Conservation (phyloP, 345 rosid genomes). For the Citrus trifoliata region DNA sequence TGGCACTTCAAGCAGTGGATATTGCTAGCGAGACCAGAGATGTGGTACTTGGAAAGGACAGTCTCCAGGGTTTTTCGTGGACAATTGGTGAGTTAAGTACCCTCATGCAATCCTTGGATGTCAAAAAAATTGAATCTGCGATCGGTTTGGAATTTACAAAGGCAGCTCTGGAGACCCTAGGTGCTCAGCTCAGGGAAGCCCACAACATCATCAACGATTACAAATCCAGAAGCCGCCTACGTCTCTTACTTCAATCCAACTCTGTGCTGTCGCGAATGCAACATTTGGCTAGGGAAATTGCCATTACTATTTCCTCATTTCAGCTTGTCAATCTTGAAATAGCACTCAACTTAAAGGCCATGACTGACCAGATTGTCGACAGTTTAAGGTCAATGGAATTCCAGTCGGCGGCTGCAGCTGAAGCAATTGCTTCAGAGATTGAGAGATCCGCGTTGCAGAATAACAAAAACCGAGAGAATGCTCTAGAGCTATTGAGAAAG, state of each 20-base stretch:
- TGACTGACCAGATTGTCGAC: constrained; percentile 20
- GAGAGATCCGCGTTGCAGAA: constrained; percentile 26
- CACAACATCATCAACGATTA: constrained; percentile 29
- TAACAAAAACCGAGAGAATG: constrained; percentile 24
- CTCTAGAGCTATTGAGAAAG: constrained; percentile 36
- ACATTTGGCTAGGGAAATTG: constrained; percentile 38
- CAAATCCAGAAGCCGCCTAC: constrained; percentile 36
- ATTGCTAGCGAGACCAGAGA: constrained; percentile 37
- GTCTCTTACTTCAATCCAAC: constrained; percentile 32
- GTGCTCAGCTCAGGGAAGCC: constrained; percentile 27
- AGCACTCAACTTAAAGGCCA: constrained; percentile 29
- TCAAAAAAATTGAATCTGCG: constrained; percentile 29
- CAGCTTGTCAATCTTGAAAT: constrained; percentile 41
- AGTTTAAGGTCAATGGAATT: constrained; percentile 35
- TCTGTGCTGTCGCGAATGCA: constrained; percentile 29
- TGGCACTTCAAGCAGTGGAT: constrained; percentile 27
- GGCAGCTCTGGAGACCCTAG: constrained; percentile 25
- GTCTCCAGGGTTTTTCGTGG: constrained; percentile 34
- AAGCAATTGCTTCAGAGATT: constrained; percentile 36
- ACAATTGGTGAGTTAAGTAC: constrained; percentile 25
- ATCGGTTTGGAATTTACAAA: constrained; percentile 32
- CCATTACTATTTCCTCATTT: constrained; percentile 39
- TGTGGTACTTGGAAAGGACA: constrained; percentile 30
- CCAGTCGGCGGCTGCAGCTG: constrained; percentile 17
- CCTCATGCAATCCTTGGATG: constrained; percentile 30